phyloP scores from a whole-genome alignment of 2,329 filamentous ascomycete genomes.

The Trichoderma sp. region DNA sequence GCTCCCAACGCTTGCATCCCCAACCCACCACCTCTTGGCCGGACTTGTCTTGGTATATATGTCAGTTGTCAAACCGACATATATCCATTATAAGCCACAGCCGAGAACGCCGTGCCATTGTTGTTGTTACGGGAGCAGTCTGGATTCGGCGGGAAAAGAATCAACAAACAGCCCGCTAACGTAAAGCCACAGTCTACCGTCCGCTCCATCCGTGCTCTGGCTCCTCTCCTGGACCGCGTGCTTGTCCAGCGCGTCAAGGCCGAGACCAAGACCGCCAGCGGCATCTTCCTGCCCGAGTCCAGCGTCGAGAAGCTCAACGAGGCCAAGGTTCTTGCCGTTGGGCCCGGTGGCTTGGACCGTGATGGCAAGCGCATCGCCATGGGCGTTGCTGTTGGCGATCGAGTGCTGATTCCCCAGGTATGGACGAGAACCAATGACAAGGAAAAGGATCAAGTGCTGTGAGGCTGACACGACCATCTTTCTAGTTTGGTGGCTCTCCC shows the following conservation, averaged over 20 bases:
- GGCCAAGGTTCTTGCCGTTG: slow-evolving; percentile 92
- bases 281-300: slow-evolving; percentile 97
- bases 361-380: slow-evolving; percentile 86
- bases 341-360: slow-evolving; percentile 83
- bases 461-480: slow-evolving; percentile 24
- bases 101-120: background rate
- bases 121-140: background rate
- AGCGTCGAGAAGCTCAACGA: slow-evolving; percentile 98
- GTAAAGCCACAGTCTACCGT: slow-evolving; percentile 65
- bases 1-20: background rate
- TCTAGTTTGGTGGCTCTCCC: slow-evolving; percentile 85
- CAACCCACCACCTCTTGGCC: background rate
- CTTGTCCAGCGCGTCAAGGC: slow-evolving; percentile 98
- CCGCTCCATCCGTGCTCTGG: slow-evolving; percentile 93
- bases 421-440: background rate
- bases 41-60: background rate
- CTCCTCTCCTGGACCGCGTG: slow-evolving; percentile 95
- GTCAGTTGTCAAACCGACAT: background rate
- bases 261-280: slow-evolving; percentile 91
- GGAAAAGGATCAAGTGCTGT: too few species aligned
- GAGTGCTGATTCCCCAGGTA: slow-evolving; percentile 94
- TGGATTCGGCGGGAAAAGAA: too few species aligned
- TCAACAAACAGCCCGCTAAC: background rate
- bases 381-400: slow-evolving; percentile 81
- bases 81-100: background rate